phyloP scores from a whole-genome alignment of 495 filamentous ascomycete species.

The Neurospora sp. region DNA sequence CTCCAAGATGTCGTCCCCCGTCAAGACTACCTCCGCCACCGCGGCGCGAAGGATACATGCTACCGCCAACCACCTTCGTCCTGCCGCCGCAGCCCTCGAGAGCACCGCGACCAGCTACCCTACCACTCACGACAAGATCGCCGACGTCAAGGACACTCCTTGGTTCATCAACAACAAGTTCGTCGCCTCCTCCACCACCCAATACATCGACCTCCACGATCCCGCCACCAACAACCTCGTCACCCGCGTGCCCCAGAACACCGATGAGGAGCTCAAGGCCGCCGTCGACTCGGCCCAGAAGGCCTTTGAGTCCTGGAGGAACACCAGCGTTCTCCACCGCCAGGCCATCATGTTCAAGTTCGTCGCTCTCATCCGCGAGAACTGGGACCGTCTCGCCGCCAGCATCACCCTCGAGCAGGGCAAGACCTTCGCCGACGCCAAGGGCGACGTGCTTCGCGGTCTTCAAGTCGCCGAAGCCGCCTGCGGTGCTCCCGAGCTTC shows the following conservation, averaged over 20 bases:
- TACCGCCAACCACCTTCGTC: constrained; percentile 48
- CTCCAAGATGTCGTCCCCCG: constrained; percentile 28
- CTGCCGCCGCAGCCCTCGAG: constrained; percentile 38
- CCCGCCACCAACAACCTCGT: constrained; percentile 97
- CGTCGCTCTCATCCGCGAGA: constrained; percentile 74
- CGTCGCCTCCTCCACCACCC: constrained; percentile 57
- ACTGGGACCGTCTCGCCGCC: constrained; percentile 93
- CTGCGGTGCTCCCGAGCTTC: constrained; percentile 85
- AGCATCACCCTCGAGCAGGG: constrained; percentile 97
- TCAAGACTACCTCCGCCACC: constrained; percentile 15
- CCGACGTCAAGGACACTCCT: constrained; percentile 65
- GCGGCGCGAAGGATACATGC: constrained; percentile 44
- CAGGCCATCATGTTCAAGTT: constrained; percentile 99
- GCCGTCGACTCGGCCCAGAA: constrained; percentile 80
- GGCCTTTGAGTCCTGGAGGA: constrained; percentile 82
- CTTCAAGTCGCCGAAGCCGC: constrained; percentile 96
- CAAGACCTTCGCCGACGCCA: constrained; percentile 95
- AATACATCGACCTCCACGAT: constrained; percentile 89
- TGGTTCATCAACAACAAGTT: constrained; percentile 94
- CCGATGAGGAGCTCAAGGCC: constrained; percentile 77
- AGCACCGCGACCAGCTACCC: constrained; percentile 63
- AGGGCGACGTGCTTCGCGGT: constrained; percentile 88
- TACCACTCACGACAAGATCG: constrained; percentile 70
- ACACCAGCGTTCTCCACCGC: constrained; percentile 69
- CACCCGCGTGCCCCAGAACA: constrained; percentile 94